These are phyloP conservation scores for Carpinus viminea DNA, from an alignment of 306 rosid species.

Conservation along the genomic window DNA sequence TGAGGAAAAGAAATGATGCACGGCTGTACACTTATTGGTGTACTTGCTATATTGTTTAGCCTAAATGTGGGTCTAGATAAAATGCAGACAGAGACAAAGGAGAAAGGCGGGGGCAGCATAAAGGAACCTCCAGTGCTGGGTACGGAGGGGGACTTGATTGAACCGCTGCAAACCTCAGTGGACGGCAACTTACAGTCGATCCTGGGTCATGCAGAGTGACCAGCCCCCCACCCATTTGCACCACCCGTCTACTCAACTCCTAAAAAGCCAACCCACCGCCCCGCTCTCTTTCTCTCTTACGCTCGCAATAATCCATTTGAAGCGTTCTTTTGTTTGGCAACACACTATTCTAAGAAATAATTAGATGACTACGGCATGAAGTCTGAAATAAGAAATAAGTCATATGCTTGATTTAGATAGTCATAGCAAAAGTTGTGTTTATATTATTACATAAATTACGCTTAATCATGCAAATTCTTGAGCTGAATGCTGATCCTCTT, in stretches of 20 bases:
- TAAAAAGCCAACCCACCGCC: slow-evolving; percentile 23
- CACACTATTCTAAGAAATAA: too few species aligned
- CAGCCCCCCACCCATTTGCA: slow-evolving; percentile 36
- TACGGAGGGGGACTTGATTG: slow-evolving; percentile 65
- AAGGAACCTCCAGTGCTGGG: slow-evolving; percentile 29
- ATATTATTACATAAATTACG: too few species aligned
- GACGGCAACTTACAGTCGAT: background rate
- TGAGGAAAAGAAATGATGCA: background rate
- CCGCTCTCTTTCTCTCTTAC: background rate
- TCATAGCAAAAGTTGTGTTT: too few species aligned
- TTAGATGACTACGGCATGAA: too few species aligned
- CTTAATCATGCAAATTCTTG: too few species aligned
- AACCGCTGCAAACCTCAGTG: slow-evolving; percentile 36
- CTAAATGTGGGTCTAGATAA: background rate
- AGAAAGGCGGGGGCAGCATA: slow-evolving; percentile 1
- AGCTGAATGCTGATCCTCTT: too few species aligned
- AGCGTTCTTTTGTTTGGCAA: too few species aligned
- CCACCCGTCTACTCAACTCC: slow-evolving; percentile 40
- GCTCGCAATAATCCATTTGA: too few species aligned
- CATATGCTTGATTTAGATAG: too few species aligned
- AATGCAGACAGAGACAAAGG: background rate
- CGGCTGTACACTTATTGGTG: too few species aligned
- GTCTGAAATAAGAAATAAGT: too few species aligned
- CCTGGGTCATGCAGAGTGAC: slow-evolving; percentile 26
- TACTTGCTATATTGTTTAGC: background rate